Percentiles rank a stretch among this genome's conserved stretches.
Conservation (phyloP, 2,329 filamentous ascomycete species). For the Pseudofabraea citricarpa region DNA sequence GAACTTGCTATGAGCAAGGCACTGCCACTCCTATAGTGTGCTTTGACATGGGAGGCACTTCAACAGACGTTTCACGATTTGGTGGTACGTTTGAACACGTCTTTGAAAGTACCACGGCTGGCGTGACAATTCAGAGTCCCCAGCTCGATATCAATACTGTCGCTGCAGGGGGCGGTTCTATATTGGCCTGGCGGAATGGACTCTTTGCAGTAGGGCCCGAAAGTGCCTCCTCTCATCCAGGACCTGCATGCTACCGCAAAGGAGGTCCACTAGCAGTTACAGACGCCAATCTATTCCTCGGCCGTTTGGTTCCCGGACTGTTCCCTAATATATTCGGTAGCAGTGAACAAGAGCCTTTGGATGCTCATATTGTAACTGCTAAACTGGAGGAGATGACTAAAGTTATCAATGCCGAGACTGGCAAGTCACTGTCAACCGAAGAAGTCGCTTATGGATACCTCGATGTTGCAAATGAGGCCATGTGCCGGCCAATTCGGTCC, state of each 20-base stretch:
- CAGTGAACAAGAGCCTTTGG: slow-evolving; percentile 75
- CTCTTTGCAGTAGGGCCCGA: slow-evolving; percentile 67
- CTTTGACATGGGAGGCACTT: slow-evolving; percentile 65
- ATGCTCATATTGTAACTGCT: slow-evolving; percentile 66
- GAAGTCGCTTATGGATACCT: slow-evolving; percentile 58
- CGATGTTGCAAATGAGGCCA: slow-evolving; percentile 83
- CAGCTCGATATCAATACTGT: slow-evolving; percentile 74
- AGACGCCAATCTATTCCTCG: slow-evolving; percentile 81
- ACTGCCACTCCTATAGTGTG: slow-evolving; percentile 63
- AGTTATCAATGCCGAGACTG: slow-evolving; percentile 68
- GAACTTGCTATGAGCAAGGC: slow-evolving; percentile 57
- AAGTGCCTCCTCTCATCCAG: slow-evolving; percentile 68
- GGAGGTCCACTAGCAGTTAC: slow-evolving; percentile 84
- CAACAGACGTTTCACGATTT: slow-evolving; percentile 63
- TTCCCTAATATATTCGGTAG: slow-evolving; percentile 92
- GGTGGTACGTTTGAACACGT: slow-evolving; percentile 63
- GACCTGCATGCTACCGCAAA: slow-evolving; percentile 85
- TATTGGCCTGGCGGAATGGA: slow-evolving; percentile 62
- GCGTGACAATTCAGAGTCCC: slow-evolving; percentile 71
- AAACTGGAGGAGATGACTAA: slow-evolving; percentile 71
- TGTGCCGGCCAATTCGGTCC: slow-evolving; percentile 83
- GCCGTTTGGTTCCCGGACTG: slow-evolving; percentile 77
- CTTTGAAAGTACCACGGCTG: slow-evolving; percentile 73
- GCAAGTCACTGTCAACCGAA: slow-evolving; percentile 64
- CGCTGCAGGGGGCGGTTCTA: slow-evolving; percentile 35